Evolutionary conservation across 371 early-diverging fungal genomes (phyloP).

Genomic region (Nosema granulosis): DNA sequence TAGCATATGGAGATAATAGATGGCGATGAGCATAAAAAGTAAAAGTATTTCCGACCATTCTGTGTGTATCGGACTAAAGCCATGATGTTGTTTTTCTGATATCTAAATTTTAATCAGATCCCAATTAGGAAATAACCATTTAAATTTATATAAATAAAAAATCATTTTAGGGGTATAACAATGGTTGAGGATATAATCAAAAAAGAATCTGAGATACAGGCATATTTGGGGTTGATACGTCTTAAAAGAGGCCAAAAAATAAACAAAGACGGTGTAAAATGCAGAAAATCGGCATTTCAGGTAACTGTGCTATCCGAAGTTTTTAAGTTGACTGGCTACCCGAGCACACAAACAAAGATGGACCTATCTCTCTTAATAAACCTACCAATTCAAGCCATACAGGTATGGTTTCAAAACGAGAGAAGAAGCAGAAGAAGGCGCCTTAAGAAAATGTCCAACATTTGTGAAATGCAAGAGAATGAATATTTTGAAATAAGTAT

Average conservation of each 20-base stretch:
- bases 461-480: background rate
- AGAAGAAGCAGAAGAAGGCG: constrained; percentile 5
- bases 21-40: too few species aligned
- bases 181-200: background rate
- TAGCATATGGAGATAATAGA: too few species aligned
- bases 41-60: too few species aligned
- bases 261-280: constrained; percentile 11
- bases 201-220: background rate
- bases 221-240: background rate
- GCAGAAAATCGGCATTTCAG: constrained; percentile 55
- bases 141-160: background rate
- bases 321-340: constrained; percentile 54
- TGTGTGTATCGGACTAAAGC: too few species aligned
- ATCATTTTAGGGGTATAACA: background rate
- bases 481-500: constrained; percentile 10
- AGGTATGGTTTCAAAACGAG: constrained; percentile 63
- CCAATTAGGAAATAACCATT: background rate
- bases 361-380: constrained; percentile 51
- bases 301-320: constrained; percentile 46
- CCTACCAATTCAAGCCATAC: constrained; percentile 51
- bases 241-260: background rate
- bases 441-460: background rate
- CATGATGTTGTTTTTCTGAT: too few species aligned
- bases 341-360: constrained; percentile 45
- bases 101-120: too few species aligned